Evolutionary conservation across 2,329 filamentous ascomycete species (phyloP), one percentile per base, ranked within the genome.

Genomic region (Microdochium nivale): DNA sequence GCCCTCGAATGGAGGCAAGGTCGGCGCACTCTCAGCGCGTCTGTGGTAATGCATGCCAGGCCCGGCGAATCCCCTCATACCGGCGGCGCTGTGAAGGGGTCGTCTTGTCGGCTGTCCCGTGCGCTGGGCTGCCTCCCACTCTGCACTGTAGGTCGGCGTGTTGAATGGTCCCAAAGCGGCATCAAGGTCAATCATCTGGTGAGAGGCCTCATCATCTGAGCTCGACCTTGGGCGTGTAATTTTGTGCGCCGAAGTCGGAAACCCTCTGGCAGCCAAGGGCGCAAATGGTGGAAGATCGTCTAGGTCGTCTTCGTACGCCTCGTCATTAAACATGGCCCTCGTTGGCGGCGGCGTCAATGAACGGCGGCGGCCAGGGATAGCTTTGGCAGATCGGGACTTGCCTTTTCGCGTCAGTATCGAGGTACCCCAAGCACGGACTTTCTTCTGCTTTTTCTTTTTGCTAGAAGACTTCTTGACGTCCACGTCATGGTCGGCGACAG

Each of bases 81-180:
- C 80, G 49, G 84, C 83, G 50, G 87, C 86, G 62, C 88, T 92
- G 65, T 94, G 88, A 64, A 94, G 78, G 53, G 86, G 80, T 56
- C 86, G 79, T 60, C 86, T 83, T 35, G 74, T 70, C n/a, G 73
- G 70, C 7, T 74, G 75, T 7, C 78, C 77, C 1, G 76, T 76
- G 53, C 74, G 74, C 57, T 87, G 82, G 8, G 83, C 84, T 2
- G 82, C 80, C 55, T 86, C 83, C 77, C 84, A 87, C 54, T 84
- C 82, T 2, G 79, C 72, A 53, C 83, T 84, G 11, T 75, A 75
- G 30, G 73, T 74, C 25, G 88, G 87, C 0, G 90, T 95, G 61
- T 95, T 94, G 68, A 96, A 95, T 0, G 92, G 90, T 1, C 90
- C 91, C 1, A 97, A 77, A 25, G 92, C 94, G 19, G 91, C 92